phyloP scores from a whole-genome alignment of 2,329 filamentous ascomycete species.

The Hypocreales sp. region DNA sequence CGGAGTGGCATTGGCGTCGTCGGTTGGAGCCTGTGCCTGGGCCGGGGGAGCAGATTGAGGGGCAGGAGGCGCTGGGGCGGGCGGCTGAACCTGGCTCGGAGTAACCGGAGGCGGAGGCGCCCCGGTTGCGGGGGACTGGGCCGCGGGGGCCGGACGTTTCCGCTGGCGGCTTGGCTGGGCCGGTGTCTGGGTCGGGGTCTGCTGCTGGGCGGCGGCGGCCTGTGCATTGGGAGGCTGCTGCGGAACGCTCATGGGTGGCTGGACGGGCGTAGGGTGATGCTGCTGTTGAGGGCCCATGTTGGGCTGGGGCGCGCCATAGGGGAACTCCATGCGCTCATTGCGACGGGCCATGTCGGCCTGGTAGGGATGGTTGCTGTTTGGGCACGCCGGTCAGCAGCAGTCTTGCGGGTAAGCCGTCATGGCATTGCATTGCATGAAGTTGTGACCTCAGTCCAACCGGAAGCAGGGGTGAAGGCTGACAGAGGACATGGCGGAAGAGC shows the following conservation, averaged over 20 bases:
- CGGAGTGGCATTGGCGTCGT: slow-evolving; percentile 15
- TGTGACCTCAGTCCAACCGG: slow-evolving; percentile 5
- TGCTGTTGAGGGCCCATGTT: slow-evolving; percentile 20
- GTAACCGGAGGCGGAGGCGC: slow-evolving; percentile 16
- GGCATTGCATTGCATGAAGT: slow-evolving; percentile 9
- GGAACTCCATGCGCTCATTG: slow-evolving; percentile 26
- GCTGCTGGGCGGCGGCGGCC: slow-evolving; percentile 16
- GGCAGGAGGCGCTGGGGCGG: slow-evolving; percentile 13
- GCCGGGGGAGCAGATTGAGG: slow-evolving; percentile 13
- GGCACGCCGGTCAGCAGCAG: slow-evolving; percentile 15
- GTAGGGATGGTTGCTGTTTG: slow-evolving; percentile 28
- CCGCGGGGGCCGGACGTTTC: slow-evolving; percentile 25
- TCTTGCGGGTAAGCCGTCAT: slow-evolving; percentile 10
- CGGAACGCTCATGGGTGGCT: slow-evolving; percentile 28
- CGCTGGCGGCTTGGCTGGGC: slow-evolving; percentile 21
- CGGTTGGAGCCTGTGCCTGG: slow-evolving; percentile 13
- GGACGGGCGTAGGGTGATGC: slow-evolving; percentile 22
- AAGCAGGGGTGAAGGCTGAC: slow-evolving; percentile 2
- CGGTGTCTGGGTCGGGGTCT: slow-evolving; percentile 22
- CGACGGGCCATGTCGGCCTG: slow-evolving; percentile 33
- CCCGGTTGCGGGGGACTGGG: slow-evolving; percentile 20
- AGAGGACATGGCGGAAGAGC: slow-evolving; percentile 3
- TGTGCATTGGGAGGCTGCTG: slow-evolving; percentile 17
- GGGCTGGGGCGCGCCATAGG: slow-evolving; percentile 22
- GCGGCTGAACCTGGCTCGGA: slow-evolving; percentile 16